Percentiles rank a stretch among this genome's conserved stretches.
These are phyloP conservation scores for Zygnema circumcarinatum DNA, from an alignment of 139 green algal species.

Conservation along the genomic window DNA sequence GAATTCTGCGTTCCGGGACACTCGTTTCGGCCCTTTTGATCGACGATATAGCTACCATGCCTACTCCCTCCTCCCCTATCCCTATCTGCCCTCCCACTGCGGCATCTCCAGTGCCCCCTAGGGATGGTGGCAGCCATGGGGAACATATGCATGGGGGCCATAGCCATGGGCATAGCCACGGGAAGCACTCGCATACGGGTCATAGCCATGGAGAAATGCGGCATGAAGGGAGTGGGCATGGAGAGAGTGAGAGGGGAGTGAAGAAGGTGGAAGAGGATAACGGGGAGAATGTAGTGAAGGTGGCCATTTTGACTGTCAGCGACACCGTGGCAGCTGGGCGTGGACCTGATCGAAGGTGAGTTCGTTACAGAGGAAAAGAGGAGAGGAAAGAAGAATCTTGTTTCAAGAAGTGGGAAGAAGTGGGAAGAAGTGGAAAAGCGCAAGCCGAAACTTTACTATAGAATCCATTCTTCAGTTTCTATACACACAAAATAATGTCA, in stretches of 20 bases:
- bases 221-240: not conserved
- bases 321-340: constrained; percentile 49
- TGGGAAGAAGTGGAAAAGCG: not conserved
- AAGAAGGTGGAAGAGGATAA: constrained; percentile 1
- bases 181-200: not conserved
- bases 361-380: not conserved
- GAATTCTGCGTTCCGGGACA: constrained; percentile 46
- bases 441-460: too few species aligned
- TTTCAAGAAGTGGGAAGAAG: not conserved
- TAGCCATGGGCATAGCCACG: not conserved
- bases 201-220: not conserved
- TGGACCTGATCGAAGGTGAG: constrained; percentile 45
- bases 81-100: not conserved
- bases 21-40: constrained; percentile 58
- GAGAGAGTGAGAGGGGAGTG: not conserved
- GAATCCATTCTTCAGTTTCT: too few species aligned
- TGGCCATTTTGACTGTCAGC: constrained; percentile 56
- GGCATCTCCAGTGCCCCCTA: not conserved
- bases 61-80: not conserved
- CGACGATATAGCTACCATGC: constrained; percentile 17
- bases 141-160: not conserved
- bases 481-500: too few species aligned
- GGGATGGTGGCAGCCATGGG: not conserved
- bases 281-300: constrained; percentile 31
- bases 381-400: not conserved